Evolutionary conservation across 306 rosid genomes (phyloP), one percentile per base, ranked within the genome.

Genomic region (Acmispon strigosus): DNA sequence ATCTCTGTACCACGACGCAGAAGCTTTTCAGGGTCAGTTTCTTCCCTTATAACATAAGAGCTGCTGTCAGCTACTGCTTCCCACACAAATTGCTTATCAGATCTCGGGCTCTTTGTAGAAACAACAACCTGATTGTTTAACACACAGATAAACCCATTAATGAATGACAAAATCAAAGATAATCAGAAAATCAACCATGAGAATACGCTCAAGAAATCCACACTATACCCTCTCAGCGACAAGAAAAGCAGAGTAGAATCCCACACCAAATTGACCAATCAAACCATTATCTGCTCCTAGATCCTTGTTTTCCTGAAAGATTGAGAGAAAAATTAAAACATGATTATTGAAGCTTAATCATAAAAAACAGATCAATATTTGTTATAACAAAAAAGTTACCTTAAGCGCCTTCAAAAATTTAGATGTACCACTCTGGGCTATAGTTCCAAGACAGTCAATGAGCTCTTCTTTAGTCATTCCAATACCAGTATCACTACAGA

Each of bases 361-460:
- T 44, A 14, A 42, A 22, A 43, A 14, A 53, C 37, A 6, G 29
- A 45, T 13, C 8, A 5, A 59, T 4, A 36, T 32, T 62, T 43
- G 34, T 6, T 4, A 48, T 32, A 24, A 60, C 14, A 58, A 43
- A 55, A n/a, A n/a, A n/a, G n/a, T 51, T 69, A 95, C 99, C 99
- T 95, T 95, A 10, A 95, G 82, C 2, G 99, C 99, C 73, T 87
- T 91, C 75, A 95, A 82, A 83, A 91, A 91, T 57, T 88, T 95
- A 66, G 97, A 95, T 65, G 99, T 95, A n/a, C 99, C 99, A 87
- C 99, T 95, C 84, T 95, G 97, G 57, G 99, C 97, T 74, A 91
- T 95, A 65, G 99, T 95, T 79, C 99, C 99, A 69, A 95, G 99
- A 78, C 97, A 95, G 55, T 95, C 99, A 74, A 91, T 83, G 22